phyloP scores from a whole-genome alignment of 768 basidiomycete species.

The Exsudoporus frostii region DNA sequence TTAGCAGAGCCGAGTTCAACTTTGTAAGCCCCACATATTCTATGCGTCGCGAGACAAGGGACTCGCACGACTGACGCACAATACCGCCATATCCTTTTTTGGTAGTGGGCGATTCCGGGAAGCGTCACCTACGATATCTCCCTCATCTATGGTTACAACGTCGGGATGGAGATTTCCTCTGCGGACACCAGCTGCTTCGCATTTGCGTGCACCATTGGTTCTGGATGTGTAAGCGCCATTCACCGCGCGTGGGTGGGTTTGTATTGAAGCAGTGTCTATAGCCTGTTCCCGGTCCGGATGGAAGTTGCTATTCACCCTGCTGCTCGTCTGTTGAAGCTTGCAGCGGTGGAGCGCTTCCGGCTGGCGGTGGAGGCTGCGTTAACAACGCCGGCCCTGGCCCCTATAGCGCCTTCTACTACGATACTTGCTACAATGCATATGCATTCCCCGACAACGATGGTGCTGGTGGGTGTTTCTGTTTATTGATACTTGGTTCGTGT shows the following conservation, averaged over 20 bases:
- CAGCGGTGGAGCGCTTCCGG: conserved; percentile 27
- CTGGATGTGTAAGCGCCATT: conserved; percentile 13
- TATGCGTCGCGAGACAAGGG: background rate
- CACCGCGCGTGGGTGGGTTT: background rate
- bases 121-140: conserved; percentile 22
- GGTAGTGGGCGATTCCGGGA: background rate
- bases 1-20: no score
- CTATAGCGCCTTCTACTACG: conserved; percentile 7
- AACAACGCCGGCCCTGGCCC: background rate
- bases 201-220: conserved; percentile 18
- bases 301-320: background rate
- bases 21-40: background rate
- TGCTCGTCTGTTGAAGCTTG: background rate
- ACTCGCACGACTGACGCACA: background rate
- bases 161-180: conserved; percentile 18
- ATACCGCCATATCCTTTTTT: background rate
- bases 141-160: conserved; percentile 11
- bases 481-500: no score
- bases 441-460: conserved; percentile 35
- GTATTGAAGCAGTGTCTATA: background rate
- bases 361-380: conserved; percentile 18
- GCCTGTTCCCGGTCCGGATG: conserved; percentile 10
- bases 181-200: conserved; percentile 12
- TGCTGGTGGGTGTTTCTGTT: no score
- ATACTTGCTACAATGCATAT: conserved; percentile 29